phyloP scores from a whole-genome alignment of 2,329 filamentous ascomycete species.

The Alternaria incomplexa region DNA sequence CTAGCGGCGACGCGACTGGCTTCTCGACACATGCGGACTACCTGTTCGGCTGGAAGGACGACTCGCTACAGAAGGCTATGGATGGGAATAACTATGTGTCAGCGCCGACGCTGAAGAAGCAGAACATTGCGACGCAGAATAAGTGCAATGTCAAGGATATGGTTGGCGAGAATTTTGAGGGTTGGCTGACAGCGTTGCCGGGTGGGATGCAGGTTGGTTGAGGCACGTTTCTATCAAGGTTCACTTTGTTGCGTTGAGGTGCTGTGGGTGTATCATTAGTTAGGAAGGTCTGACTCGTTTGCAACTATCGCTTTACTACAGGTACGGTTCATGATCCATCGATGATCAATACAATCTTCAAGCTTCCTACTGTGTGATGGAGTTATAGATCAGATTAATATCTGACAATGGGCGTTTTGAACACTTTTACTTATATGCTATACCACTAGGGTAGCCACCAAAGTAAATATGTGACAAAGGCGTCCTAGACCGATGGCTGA shows the following conservation, averaged over 20 bases:
- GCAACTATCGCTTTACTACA: neutral
- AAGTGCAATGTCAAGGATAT: constrained; percentile 42
- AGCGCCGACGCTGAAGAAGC: constrained; percentile 40
- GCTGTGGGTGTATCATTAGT: neutral
- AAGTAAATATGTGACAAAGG: constrained; percentile 27
- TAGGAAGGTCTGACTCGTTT: neutral
- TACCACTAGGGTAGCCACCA: constrained; percentile 18
- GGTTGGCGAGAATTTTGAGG: constrained; percentile 40
- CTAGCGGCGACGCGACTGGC: constrained; percentile 35
- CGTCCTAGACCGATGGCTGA: constrained; percentile 12
- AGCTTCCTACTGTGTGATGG: neutral
- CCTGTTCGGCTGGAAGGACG: constrained; percentile 34
- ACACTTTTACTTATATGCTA: constrained; percentile 22
- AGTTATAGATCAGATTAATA: neutral
- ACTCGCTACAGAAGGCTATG: constrained; percentile 24
- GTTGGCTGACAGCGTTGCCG: constrained; percentile 32
- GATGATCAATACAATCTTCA: neutral
- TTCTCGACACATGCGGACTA: constrained; percentile 42
- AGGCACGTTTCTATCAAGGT: neutral
- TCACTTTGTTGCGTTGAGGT: neutral
- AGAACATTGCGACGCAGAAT: constrained; percentile 42
- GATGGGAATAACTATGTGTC: constrained; percentile 38
- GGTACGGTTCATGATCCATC: neutral
- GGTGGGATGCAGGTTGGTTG: constrained; percentile 8
- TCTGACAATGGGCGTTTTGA: neutral